A percentile compares a stretch with the other conserved stretches of the same genome.
Conservation (phyloP, 345 rosid species). For the Moringa oleifera region DNA sequence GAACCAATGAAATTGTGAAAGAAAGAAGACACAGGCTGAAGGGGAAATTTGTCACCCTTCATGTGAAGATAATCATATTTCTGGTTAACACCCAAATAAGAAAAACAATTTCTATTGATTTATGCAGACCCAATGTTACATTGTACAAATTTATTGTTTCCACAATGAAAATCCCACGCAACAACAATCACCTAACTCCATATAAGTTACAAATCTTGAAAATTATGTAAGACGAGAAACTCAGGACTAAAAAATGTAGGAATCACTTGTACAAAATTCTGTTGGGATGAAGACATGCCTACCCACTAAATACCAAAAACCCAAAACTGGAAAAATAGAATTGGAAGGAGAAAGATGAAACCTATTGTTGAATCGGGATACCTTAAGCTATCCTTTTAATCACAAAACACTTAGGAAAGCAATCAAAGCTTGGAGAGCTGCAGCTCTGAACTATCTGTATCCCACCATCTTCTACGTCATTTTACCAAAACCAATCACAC, state of each 20-base stretch:
- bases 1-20: no score
- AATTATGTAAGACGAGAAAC: background rate
- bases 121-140: no score
- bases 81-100: no score
- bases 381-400: background rate
- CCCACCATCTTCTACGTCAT: background rate
- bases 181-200: constrained; percentile 8
- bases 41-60: no score
- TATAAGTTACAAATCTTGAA: constrained; percentile 3
- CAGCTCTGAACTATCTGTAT: constrained; percentile 12
- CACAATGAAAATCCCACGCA: constrained; percentile 6
- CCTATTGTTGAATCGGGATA: background rate
- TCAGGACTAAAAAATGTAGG: background rate
- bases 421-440: constrained; percentile 19
- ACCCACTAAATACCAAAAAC: background rate
- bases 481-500: constrained; percentile 7
- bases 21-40: no score
- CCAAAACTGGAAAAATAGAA: background rate
- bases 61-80: no score
- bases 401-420: background rate
- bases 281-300: constrained; percentile 13
- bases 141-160: constrained; percentile 3
- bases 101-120: no score
- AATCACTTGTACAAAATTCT: constrained; percentile 13
- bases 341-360: background rate